These are phyloP conservation scores for Torulaspora gathmanii DNA, from an alignment of 805 yeast species.

Conservation along the genomic window DNA sequence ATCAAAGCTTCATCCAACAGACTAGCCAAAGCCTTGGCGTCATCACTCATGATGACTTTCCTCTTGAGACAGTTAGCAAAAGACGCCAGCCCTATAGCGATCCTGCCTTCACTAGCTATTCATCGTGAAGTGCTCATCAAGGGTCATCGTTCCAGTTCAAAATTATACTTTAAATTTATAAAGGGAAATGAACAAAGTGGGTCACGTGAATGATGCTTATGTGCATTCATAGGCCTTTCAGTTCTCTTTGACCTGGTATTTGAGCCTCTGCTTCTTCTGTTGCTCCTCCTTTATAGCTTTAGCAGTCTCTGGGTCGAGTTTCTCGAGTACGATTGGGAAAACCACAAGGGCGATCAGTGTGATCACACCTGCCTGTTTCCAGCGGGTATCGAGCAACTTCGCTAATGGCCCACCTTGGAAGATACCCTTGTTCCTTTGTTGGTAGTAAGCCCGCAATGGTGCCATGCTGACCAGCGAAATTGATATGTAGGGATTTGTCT, in stretches of 20 bases:
- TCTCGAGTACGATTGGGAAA: conserved; percentile 38
- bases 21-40: conserved; percentile 4
- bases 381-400: conserved; percentile 36
- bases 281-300: conserved; percentile 33
- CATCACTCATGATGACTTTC: conserved; percentile 9
- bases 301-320: conserved; percentile 41
- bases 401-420: conserved; percentile 38
- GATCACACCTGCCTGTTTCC: conserved; percentile 36
- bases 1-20: conserved; percentile 6
- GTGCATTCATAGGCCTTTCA: neutral
- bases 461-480: conserved; percentile 25
- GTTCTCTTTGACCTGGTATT: conserved; percentile 16
- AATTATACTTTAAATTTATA: neutral
- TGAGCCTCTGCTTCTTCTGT: conserved; percentile 24
- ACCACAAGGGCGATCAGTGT: conserved; percentile 25
- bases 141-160: neutral
- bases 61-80: neutral
- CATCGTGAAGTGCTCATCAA: neutral
- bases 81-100: neutral
- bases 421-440: conserved; percentile 33
- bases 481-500: conserved; percentile 21
- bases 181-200: neutral
- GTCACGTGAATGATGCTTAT: conserved; percentile 2
- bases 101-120: neutral
- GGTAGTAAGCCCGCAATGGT: conserved; percentile 36